Percentiles rank a stretch among this genome's conserved stretches.
Conservation (phyloP, 805 yeast genomes). For the Brettanomyces sp. region DNA sequence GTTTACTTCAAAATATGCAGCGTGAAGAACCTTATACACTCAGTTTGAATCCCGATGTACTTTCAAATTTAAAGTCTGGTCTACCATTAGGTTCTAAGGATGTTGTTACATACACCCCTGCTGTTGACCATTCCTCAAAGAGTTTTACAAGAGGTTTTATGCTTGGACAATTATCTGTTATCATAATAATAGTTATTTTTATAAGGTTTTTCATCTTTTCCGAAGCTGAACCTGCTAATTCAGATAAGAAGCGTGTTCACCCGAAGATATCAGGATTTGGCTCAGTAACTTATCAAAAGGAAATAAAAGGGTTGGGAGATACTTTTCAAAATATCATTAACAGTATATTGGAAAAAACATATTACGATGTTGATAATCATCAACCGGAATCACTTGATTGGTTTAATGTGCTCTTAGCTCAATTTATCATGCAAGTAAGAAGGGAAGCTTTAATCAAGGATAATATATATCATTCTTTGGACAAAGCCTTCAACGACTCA, state of each 20-base stretch:
- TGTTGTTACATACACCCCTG: neutral
- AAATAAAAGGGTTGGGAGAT: conserved; percentile 1
- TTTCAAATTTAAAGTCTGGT: neutral
- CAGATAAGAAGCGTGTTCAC: conserved; percentile 19
- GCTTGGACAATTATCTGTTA: conserved; percentile 66
- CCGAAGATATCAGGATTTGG: conserved; percentile 8
- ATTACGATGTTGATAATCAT: conserved; percentile 83
- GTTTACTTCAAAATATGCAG: conserved; percentile 6
- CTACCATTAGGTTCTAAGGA: neutral
- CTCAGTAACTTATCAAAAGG: conserved; percentile 1
- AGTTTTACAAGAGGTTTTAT: conserved; percentile 70
- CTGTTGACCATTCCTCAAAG: neutral
- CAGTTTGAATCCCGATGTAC: neutral
- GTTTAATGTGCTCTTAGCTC: conserved; percentile 93
- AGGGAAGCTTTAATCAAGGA: conserved; percentile 82
- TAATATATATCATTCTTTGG: conserved; percentile 72
- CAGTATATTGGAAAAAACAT: conserved; percentile 76
- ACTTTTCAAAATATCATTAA: conserved; percentile 6
- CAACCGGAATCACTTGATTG: conserved; percentile 89
- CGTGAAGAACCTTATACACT: neutral
- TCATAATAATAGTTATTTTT: conserved; percentile 51
- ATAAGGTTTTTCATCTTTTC: conserved; percentile 71
- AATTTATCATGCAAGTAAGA: conserved; percentile 76
- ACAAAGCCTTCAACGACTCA: conserved; percentile 52
- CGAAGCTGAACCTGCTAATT: conserved; percentile 42